A percentile compares a stretch with the other conserved stretches of the same genome.
Evolutionary conservation across 116 monocot species (phyloP).

Genomic region (Iris pallida): DNA sequence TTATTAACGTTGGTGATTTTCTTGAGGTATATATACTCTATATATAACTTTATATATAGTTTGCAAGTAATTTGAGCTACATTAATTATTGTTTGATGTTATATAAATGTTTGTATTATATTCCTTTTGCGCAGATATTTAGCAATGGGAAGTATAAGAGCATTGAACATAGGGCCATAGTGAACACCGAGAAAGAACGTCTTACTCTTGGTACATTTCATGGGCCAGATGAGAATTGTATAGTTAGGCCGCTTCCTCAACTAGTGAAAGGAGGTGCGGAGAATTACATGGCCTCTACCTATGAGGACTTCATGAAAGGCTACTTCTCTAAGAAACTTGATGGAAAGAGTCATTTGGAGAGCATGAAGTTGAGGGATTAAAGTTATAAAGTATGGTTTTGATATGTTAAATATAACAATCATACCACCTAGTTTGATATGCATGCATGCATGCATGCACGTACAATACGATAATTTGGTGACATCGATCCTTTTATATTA

Average conservation of each 20-base stretch:
- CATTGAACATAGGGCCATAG: conserved; percentile 12
- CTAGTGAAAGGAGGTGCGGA: not conserved
- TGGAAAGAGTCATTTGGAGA: not conserved
- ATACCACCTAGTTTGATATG: too few species aligned
- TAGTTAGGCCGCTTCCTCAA: not conserved
- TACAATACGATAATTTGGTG: too few species aligned
- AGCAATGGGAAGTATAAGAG: conserved; percentile 19
- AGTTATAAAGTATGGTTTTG: not conserved
- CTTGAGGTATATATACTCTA: conserved; percentile 9
- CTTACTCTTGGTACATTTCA: conserved; percentile 9
- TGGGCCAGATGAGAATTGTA: not conserved
- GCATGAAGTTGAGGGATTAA: not conserved
- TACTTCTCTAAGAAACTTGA: not conserved
- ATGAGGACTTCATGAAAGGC: not conserved
- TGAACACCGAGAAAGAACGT: conserved; percentile 12
- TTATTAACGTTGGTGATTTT: conserved; percentile 11
- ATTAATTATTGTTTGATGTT: not conserved
- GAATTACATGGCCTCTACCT: not conserved
- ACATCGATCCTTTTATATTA: too few species aligned
- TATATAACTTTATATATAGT: too few species aligned
- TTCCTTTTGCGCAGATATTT: conserved; percentile 7
- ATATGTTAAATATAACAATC: not conserved
- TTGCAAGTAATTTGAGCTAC: too few species aligned
- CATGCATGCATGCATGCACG: too few species aligned
- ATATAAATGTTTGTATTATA: too few species aligned